These are phyloP conservation scores for Podospora didyma DNA, from an alignment of 495 filamentous ascomycete species.

Conservation along the genomic window DNA sequence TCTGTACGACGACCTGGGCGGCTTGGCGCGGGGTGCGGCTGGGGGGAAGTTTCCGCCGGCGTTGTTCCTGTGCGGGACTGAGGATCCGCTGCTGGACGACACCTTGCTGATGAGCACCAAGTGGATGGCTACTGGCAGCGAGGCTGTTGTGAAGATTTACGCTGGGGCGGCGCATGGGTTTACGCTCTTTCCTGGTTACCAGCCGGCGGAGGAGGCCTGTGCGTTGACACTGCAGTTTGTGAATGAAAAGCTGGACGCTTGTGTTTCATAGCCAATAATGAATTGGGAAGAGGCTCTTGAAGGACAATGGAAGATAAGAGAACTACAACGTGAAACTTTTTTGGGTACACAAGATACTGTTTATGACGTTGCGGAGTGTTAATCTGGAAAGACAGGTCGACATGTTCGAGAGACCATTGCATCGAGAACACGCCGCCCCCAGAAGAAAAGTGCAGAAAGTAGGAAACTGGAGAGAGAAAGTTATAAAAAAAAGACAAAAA, in stretches of 20 bases:
- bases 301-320: too few species aligned
- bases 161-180: constrained; percentile 7
- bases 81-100: not conserved
- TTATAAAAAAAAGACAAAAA: too few species aligned
- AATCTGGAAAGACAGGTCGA: too few species aligned
- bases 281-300: too few species aligned
- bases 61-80: constrained; percentile 11
- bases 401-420: too few species aligned
- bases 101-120: constrained; percentile 10
- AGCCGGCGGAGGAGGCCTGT: not conserved
- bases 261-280: too few species aligned
- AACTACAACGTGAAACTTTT: too few species aligned
- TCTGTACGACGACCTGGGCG: constrained; percentile 2
- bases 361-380: too few species aligned
- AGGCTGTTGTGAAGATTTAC: constrained; percentile 9
- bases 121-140: constrained; percentile 10
- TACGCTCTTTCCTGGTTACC: constrained; percentile 6
- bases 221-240: constrained; percentile 7
- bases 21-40: not conserved
- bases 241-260: constrained; percentile 3
- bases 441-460: too few species aligned
- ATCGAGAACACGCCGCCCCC: too few species aligned
- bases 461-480: too few species aligned
- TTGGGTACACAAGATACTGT: too few species aligned
- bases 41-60: constrained; percentile 3